Evolutionary conservation across 306 rosid species (phyloP).

Genomic region (Inga laurina): DNA sequence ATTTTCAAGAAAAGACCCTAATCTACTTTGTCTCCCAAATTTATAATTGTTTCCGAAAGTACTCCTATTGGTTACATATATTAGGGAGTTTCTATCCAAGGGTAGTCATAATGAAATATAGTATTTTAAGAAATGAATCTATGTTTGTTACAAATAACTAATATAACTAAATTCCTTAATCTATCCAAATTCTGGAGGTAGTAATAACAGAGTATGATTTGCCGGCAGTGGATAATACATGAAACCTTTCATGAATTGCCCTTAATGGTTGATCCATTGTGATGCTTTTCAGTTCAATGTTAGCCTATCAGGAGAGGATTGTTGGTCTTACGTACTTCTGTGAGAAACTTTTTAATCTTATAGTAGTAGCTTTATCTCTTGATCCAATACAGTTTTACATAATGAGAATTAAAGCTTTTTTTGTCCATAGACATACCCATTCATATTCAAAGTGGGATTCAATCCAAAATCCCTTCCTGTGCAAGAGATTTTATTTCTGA

Average conservation of each 20-base stretch:
- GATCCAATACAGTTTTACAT: background rate
- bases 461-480: background rate
- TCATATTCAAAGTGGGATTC: background rate
- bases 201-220: background rate
- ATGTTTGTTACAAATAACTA: too few species aligned
- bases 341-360: background rate
- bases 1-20: background rate
- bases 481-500: background rate
- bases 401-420: background rate
- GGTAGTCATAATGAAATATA: too few species aligned
- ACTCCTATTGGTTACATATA: too few species aligned
- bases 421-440: background rate
- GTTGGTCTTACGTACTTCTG: constrained; percentile 2
- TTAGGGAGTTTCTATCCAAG: too few species aligned
- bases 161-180: too few species aligned
- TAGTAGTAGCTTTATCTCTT: background rate
- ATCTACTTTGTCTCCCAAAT: too few species aligned
- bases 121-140: too few species aligned
- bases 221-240: background rate
- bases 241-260: background rate
- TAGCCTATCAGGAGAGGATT: background rate
- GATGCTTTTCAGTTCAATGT: background rate
- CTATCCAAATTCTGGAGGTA: too few species aligned
- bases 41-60: too few species aligned
- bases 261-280: background rate